A percentile compares a stretch with the other conserved stretches of the same genome.
Conservation (phyloP, 2,329 filamentous ascomycete genomes). For the Hypoxylon sp. region DNA sequence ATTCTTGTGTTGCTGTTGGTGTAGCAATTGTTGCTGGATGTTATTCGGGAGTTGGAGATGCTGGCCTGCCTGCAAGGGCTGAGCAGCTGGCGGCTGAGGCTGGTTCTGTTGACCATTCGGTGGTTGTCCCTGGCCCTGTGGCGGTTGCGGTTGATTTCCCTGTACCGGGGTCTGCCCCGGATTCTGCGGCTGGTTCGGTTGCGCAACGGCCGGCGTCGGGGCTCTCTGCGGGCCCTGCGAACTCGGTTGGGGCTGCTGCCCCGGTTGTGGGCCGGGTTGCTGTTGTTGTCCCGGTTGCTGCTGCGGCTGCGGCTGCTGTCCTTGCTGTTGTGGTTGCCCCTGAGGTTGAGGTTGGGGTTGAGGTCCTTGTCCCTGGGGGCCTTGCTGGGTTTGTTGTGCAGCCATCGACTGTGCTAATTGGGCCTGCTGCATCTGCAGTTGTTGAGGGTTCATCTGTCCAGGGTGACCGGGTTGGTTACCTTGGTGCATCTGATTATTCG, state of each 20-base stretch:
- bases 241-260: conserved; percentile 54
- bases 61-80: conserved; percentile 56
- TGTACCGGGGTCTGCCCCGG: conserved; percentile 55
- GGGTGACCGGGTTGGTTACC: conserved; percentile 55
- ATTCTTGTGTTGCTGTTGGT: conserved; percentile 64
- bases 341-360: conserved; percentile 47
- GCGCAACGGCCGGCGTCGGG: conserved; percentile 48
- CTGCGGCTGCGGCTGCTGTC: conserved; percentile 54
- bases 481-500: conserved; percentile 61
- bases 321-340: conserved; percentile 56
- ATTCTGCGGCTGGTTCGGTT: conserved; percentile 59
- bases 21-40: conserved; percentile 50
- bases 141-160: conserved; percentile 53
- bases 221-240: conserved; percentile 52
- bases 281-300: conserved; percentile 57
- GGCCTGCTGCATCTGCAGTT: conserved; percentile 59
- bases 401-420: conserved; percentile 57
- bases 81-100: conserved; percentile 52
- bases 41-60: conserved; percentile 55
- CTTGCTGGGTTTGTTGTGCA: conserved; percentile 48
- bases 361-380: conserved; percentile 42
- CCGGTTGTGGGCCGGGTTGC: conserved; percentile 54
- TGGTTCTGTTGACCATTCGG: conserved; percentile 50
- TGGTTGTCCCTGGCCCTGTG: conserved; percentile 51
- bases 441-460: conserved; percentile 59